A percentile compares a stretch with the other conserved stretches of the same genome.
These are phyloP conservation scores for Piromyces sp. DNA, from an alignment of 192 early-diverging fungal species.

Conservation along the genomic window DNA sequence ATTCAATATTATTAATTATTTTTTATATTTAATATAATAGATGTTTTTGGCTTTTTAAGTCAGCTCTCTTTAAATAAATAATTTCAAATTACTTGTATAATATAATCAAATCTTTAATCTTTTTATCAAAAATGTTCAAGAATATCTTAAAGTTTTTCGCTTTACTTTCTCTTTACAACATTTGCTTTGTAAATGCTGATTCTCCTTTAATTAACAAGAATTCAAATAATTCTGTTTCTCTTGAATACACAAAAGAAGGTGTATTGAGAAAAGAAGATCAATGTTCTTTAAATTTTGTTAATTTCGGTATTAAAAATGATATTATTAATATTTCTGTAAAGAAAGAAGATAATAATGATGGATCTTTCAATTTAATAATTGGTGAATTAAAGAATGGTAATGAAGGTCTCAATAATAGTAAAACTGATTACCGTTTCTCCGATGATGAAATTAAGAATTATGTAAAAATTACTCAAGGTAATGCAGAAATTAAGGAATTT, in stretches of 20 bases:
- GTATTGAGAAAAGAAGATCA: background rate
- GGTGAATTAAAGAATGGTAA: background rate
- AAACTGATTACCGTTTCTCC: background rate
- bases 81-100: too few species aligned
- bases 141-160: too few species aligned
- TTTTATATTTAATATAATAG: too few species aligned
- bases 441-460: background rate
- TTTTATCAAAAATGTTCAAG: too few species aligned
- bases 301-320: background rate
- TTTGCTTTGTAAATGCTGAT: too few species aligned
- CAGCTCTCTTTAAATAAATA: too few species aligned
- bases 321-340: background rate
- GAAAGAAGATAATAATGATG: background rate
- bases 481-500: background rate
- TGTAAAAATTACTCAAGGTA: background rate
- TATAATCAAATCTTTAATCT: too few species aligned
- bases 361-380: background rate
- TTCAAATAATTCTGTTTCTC: background rate
- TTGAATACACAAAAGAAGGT: background rate
- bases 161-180: too few species aligned
- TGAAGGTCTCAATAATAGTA: background rate
- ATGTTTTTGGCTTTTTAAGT: too few species aligned
- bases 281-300: background rate
- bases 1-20: too few species aligned
- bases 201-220: too few species aligned